phyloP scores from a whole-genome alignment of 108 stramenopile genomes.

The Asterionellopsis glacialis region DNA sequence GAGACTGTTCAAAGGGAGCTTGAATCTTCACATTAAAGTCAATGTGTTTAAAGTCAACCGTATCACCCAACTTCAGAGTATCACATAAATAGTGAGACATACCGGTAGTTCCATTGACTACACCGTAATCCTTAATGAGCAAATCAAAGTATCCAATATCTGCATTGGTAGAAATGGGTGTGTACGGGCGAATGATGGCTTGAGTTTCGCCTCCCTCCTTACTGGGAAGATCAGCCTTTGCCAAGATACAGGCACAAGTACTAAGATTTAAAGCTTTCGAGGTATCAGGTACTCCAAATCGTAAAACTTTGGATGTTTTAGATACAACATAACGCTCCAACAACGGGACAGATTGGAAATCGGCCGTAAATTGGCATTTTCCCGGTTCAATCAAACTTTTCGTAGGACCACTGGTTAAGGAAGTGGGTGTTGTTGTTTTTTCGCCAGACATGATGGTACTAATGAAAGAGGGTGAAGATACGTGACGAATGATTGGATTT shows the following conservation, averaged over 20 bases:
- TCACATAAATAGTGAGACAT: constrained; percentile 60
- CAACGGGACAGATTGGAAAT: constrained; percentile 44
- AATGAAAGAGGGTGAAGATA: too few relatives aligned
- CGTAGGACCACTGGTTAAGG: constrained; percentile 18
- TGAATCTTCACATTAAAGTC: constrained; percentile 87
- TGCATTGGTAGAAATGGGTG: constrained; percentile 88
- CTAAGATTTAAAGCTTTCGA: constrained; percentile 56
- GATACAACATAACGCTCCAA: constrained; percentile 48
- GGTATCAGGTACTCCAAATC: constrained; percentile 65
- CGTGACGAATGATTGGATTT: too few relatives aligned
- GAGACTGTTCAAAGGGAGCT: constrained; percentile 66
- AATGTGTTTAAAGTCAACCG: constrained; percentile 81
- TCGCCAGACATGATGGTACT: too few relatives aligned
- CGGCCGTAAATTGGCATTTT: constrained; percentile 64
- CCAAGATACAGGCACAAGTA: constrained; percentile 90
- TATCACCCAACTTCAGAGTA: constrained; percentile 23
- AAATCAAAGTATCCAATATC: constrained; percentile 89
- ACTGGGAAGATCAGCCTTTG: constrained; percentile 51
- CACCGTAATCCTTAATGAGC: constrained; percentile 79
- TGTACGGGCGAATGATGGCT: constrained; percentile 87
- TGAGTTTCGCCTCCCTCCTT: constrained; percentile 27
- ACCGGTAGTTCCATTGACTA: constrained; percentile 24
- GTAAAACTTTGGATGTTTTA: constrained; percentile 55
- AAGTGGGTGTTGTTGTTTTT: not conserved
- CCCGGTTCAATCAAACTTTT: constrained; percentile 53